Base-by-base conservation (phyloP, 2,329 filamentous ascomycete species). In the Epichloe festucae region DNA sequence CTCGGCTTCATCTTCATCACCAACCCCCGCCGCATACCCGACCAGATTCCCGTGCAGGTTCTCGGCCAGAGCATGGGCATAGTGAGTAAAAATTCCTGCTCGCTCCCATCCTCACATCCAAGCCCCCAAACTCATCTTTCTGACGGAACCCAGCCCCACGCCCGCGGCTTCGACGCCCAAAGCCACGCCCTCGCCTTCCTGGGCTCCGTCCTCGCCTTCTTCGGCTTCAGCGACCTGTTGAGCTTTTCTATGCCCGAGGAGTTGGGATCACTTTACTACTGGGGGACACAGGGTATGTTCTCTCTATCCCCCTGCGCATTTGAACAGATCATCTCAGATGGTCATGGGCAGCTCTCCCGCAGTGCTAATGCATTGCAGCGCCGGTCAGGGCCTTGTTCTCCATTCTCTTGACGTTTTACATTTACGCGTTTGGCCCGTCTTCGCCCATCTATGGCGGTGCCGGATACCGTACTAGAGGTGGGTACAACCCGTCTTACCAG, bases 41-140 rank as follows among this genome's bases (percentile, higher is more conserved):
- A 91, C 63, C 88, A 94, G 62, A 82, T 84, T 49, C 67, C 95
- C 21, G 87, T 95, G 46, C 87, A 81, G 59, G 77, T 95, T 34
- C 71, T 95, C 27, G 89, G 89, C 51, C 85, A 94, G 67, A 81
- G 87, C 50, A 87, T 94, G 81, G 81, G 84, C 59, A 78, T 95
- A 65, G 88, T 91, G 74, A 53, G 74, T 61, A 10, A 39, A 39
- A 39, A 34, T 23, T 21, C 19, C n/a, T n/a, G 12, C 7, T 44
- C 8, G 14, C 19, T 7, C 6, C 2, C 23, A 10, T 15, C 23
- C 27, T 31, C 27, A 8, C 27, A 31, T 31, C 27, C 27, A 3
- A 31, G 2, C 27, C 27, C 3, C 7, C 1, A 45, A 15, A 45
- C 1, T 1, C 15, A 1, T 8, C 3, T 12, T 31, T 31, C 23